Evolutionary conservation across 305 asterid species (phyloP).

Genomic region (Petunia hybrid): DNA sequence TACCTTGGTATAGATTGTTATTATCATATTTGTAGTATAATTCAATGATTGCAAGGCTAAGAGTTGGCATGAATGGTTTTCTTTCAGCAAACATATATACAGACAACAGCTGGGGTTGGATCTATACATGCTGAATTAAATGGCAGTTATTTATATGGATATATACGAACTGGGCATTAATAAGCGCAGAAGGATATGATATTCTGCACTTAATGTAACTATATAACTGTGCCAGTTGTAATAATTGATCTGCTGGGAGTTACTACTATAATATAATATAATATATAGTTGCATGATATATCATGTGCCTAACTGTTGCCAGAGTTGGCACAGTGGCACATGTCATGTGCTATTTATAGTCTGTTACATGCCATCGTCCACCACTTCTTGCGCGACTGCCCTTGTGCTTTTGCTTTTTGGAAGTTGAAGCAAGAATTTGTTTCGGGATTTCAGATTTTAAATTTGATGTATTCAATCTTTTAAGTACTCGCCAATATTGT

Average conservation of each 20-base stretch:
- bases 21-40: no score
- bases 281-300: neutral
- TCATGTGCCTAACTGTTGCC: conserved; percentile 25
- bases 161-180: neutral
- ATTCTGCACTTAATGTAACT: neutral
- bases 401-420: neutral
- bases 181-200: neutral
- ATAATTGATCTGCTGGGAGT: neutral
- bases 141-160: neutral
- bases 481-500: no score
- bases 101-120: neutral
- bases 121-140: neutral
- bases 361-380: neutral
- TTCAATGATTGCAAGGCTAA: no score
- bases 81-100: no score
- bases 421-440: neutral
- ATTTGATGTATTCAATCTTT: no score
- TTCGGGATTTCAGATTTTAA: neutral
- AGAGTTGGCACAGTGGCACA: conserved; percentile 22
- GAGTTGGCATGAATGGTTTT: no score
- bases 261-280: neutral
- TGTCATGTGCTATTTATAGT: neutral
- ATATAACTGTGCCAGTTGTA: conserved; percentile 1
- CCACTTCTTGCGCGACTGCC: neutral
- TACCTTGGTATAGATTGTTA: no score